Conservation (phyloP, 1,284 basidiomycete species). For the Neotropicomus parvogracilis region DNA sequence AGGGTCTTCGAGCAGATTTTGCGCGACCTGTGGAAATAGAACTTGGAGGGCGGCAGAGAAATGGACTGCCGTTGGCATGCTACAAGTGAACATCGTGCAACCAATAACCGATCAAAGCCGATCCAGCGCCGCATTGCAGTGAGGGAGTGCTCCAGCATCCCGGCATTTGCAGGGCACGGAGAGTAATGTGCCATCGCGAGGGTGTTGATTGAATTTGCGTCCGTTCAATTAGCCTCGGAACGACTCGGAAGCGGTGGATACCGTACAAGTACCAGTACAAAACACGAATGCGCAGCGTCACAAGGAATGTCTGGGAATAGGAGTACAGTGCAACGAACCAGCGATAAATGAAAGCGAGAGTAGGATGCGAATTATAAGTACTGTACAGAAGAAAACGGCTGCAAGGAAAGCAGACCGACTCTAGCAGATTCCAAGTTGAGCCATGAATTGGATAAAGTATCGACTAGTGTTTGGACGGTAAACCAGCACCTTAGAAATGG, state of each 20-base stretch:
- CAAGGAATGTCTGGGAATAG: too few species aligned
- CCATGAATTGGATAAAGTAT: neutral
- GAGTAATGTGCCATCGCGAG: neutral
- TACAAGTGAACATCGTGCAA: constrained; percentile 9
- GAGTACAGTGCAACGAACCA: neutral
- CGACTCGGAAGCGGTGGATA: too few species aligned
- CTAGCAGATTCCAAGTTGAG: neutral
- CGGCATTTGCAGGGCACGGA: neutral
- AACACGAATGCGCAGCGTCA: too few species aligned
- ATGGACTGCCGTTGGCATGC: constrained; percentile 1
- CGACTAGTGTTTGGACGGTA: neutral
- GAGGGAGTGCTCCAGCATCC: constrained; percentile 2
- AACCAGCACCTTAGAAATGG: neutral
- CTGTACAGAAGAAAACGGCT: neutral
- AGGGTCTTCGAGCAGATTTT: constrained; percentile 7
- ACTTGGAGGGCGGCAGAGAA: neutral
- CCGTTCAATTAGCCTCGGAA: too few species aligned
- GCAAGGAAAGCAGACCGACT: neutral
- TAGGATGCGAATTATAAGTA: neutral
- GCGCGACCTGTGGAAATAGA: neutral
- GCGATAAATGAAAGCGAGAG: neutral
- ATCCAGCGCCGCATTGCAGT: constrained; percentile 17
- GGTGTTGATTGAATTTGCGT: neutral
- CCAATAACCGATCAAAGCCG: constrained; percentile 23
- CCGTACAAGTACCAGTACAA: too few species aligned